Conservation (phyloP, 495 filamentous ascomycete species). For the Evernia prunastri region DNA sequence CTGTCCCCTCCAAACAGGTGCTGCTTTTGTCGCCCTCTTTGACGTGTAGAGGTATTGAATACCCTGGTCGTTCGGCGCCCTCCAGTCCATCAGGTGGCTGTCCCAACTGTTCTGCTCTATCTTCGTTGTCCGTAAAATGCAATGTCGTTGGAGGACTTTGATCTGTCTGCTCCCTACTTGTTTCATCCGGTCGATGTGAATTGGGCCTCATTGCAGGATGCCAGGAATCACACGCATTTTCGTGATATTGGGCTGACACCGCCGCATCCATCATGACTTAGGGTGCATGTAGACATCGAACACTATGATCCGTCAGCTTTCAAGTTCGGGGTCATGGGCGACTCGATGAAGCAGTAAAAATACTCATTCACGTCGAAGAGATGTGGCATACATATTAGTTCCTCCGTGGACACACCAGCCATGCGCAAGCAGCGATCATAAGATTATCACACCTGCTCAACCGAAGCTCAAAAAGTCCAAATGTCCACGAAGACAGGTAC, state of each 20-base stretch:
- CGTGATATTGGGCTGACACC: neutral
- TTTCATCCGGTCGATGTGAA: slow-evolving; percentile 3
- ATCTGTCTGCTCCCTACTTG: neutral
- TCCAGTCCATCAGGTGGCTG: neutral
- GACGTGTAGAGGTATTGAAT: neutral
- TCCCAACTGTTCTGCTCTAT: neutral
- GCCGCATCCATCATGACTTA: slow-evolving; percentile 8
- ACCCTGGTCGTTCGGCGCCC: neutral
- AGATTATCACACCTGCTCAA: neutral
- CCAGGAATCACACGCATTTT: slow-evolving; percentile 16
- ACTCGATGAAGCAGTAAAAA: neutral
- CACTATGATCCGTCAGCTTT: neutral
- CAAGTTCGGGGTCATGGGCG: neutral
- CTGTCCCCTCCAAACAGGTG: neutral
- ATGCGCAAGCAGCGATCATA: neutral
- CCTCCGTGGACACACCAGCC: neutral
- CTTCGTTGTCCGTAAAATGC: neutral
- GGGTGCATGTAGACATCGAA: slow-evolving; percentile 5
- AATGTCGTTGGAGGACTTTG: neutral
- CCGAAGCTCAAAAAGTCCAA: neutral
- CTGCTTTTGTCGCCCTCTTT: neutral
- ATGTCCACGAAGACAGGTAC: neutral
- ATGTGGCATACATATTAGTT: neutral
- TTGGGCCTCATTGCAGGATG: slow-evolving; percentile 17
- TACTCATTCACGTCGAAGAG: neutral